phyloP scores from a whole-genome alignment of 139 green algal species.

The Haematococcus lacustris region DNA sequence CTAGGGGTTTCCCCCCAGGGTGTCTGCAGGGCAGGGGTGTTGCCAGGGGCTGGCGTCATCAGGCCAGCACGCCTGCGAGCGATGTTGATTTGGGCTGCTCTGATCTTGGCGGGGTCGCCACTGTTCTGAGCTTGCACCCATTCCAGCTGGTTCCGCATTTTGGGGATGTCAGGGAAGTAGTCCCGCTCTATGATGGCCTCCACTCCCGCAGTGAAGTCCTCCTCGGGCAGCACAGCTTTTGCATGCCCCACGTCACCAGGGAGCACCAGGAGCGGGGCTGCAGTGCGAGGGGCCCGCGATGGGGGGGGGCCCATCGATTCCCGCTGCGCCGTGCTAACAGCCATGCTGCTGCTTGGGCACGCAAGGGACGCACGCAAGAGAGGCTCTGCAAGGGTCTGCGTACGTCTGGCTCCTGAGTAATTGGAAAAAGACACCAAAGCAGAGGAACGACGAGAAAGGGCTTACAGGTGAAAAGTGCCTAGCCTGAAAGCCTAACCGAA shows the following conservation, averaged over 20 bases:
- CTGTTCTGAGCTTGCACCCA: constrained; percentile 76
- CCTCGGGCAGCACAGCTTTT: constrained; percentile 61
- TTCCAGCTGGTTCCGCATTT: constrained; percentile 77
- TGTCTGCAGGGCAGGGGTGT: not conserved
- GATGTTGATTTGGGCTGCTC: constrained; percentile 77
- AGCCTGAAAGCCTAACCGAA: too few species aligned
- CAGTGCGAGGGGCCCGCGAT: too few species aligned
- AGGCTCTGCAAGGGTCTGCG: too few species aligned
- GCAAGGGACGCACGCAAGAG: too few species aligned
- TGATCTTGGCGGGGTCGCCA: constrained; percentile 51
- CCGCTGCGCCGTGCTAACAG: too few species aligned
- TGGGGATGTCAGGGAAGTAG: constrained; percentile 86
- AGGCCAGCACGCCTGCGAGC: constrained; percentile 53
- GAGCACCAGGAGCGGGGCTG: too few species aligned
- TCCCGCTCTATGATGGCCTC: constrained; percentile 88
- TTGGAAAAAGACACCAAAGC: too few species aligned
- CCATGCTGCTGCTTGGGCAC: too few species aligned
- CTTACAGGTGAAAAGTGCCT: too few species aligned
- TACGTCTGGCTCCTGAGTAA: too few species aligned
- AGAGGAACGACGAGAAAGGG: too few species aligned
- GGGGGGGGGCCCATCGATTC: too few species aligned
- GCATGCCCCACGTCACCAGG: not conserved
- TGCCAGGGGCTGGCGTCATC: constrained; percentile 8
- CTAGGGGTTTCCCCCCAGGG: not conserved
- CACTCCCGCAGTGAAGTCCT: constrained; percentile 61